phyloP scores from a whole-genome alignment of 139 green algal species.

The Zygnema circumcarinatum region DNA sequence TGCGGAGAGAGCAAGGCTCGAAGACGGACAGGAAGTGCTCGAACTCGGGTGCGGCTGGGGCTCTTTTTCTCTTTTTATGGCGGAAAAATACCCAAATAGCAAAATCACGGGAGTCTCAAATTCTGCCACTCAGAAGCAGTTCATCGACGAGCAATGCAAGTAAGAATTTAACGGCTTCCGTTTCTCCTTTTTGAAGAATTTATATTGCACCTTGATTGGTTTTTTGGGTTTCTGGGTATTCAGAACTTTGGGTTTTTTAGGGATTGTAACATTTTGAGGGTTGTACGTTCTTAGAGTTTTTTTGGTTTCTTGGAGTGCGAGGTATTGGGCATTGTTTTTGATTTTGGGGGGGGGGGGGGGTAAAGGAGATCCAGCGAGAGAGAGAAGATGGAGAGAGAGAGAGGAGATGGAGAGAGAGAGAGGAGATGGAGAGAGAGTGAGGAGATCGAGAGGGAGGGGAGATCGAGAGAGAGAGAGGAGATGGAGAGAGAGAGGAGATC shows the following conservation, averaged over 20 bases:
- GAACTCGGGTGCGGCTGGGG: slow-evolving; percentile 98
- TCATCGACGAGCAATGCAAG: slow-evolving; percentile 54
- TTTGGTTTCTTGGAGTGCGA: too few species aligned
- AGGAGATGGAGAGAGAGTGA: neutral
- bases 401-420: neutral
- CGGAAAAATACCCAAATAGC: slow-evolving; percentile 69
- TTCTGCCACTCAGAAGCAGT: slow-evolving; percentile 60
- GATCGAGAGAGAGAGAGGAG: too few species aligned
- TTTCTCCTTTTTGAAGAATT: slow-evolving; percentile 5
- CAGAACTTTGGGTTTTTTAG: too few species aligned
- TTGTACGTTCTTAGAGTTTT: too few species aligned
- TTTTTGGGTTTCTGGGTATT: neutral
- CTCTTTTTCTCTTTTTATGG: slow-evolving; percentile 85
- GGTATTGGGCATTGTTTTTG: neutral
- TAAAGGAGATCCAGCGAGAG: neutral
- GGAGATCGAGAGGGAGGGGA: too few species aligned
- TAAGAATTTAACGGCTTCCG: too few species aligned
- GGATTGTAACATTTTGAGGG: too few species aligned
- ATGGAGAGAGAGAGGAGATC: too few species aligned
- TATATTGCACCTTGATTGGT: slow-evolving; percentile 1
- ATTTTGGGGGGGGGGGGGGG: neutral
- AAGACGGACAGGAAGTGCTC: slow-evolving; percentile 82
- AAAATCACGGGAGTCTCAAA: slow-evolving; percentile 86
- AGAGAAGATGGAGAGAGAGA: neutral
- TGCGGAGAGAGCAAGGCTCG: slow-evolving; percentile 80